A percentile compares a stretch with the other conserved stretches of the same genome.
These are phyloP conservation scores for Scheffersomyces stambukii DNA, from an alignment of 1,139 yeast genomes.

Conservation along the genomic window DNA sequence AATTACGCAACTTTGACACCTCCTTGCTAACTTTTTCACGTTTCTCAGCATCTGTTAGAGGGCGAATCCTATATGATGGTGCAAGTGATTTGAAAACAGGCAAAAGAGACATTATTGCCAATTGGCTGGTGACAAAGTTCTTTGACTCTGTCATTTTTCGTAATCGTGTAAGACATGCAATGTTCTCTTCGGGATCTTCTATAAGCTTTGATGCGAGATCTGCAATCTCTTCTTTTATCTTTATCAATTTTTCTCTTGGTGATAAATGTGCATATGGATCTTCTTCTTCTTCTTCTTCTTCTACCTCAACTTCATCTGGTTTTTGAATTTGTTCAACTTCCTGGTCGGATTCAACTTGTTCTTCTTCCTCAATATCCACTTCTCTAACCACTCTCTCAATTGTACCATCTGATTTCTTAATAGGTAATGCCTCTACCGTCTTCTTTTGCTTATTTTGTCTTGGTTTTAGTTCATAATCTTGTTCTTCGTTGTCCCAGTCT, in stretches of 20 bases:
- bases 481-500: slow-evolving; percentile 61
- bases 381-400: slow-evolving; percentile 57
- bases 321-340: slow-evolving; percentile 20
- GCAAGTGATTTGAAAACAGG: slow-evolving; percentile 82
- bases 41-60: slow-evolving; percentile 75
- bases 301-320: slow-evolving; percentile 15
- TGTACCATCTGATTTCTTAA: slow-evolving; percentile 66
- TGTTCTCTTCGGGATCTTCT: slow-evolving; percentile 89
- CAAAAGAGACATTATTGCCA: slow-evolving; percentile 72
- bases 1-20: slow-evolving; percentile 66
- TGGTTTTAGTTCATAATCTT: slow-evolving; percentile 63
- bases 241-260: slow-evolving; percentile 55
- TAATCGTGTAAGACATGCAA: slow-evolving; percentile 61
- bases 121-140: slow-evolving; percentile 65
- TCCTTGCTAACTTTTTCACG: slow-evolving; percentile 82
- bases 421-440: slow-evolving; percentile 74
- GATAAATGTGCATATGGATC: slow-evolving; percentile 46
- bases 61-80: slow-evolving; percentile 84
- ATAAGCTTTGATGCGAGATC: slow-evolving; percentile 70
- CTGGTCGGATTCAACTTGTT: slow-evolving; percentile 16
- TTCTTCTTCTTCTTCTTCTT: slow-evolving; percentile 29
- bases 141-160: slow-evolving; percentile 68
- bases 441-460: slow-evolving; percentile 37
- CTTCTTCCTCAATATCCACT: slow-evolving; percentile 20
- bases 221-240: slow-evolving; percentile 81